Evolutionary conservation across 2,329 filamentous ascomycete species (phyloP), one percentile per base, ranked within the genome.

Genomic region (Hymenoscyphus occultus): DNA sequence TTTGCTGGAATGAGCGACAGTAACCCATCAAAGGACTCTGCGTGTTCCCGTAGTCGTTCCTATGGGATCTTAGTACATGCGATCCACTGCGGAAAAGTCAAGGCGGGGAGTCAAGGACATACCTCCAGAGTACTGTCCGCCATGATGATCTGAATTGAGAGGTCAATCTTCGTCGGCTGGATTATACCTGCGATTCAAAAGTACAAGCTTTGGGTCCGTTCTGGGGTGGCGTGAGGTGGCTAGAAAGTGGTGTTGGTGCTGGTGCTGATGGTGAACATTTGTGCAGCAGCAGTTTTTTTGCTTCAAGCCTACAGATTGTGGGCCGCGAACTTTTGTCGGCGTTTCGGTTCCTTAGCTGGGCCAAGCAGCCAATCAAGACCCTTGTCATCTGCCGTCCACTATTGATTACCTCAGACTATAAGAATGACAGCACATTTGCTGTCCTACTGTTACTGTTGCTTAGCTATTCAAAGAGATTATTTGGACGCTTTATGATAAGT

Each of bases 1-100:
- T 90, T 88, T 64, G 88, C 88, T 61, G 89, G 89, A 69, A 90
- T 90, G 67, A 91, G 79, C 64, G 88, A 89, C 71, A 91, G 81
- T 51, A 91, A 77, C 31, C 88, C 88, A 65, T 76, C 74, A 59
- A 76, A 76, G 39, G 74, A 69, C 58, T 73, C 71, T 12, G 74
- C 73, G 61, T 76, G 73, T 74, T 84, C 82, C 73, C 78, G 80
- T 68, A 86, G 77, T 71, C 83, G 82, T 72, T 81, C 82, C 83
- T 85, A 70, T 62, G 68, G 56, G 60, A 58, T 32, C 40, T 56
- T 40, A 60, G 67, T 65, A 60, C 67, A 64, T 40, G 57, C 28
- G 19, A 19, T 54, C 48, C 22, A 28, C 19, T 48, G 31, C 63
- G 65, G 56, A 48, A 42, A 56, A 65, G 67, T 69, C 64, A 57